phyloP scores from a whole-genome alignment of 306 rosid species.

The Prunus davidiana region DNA sequence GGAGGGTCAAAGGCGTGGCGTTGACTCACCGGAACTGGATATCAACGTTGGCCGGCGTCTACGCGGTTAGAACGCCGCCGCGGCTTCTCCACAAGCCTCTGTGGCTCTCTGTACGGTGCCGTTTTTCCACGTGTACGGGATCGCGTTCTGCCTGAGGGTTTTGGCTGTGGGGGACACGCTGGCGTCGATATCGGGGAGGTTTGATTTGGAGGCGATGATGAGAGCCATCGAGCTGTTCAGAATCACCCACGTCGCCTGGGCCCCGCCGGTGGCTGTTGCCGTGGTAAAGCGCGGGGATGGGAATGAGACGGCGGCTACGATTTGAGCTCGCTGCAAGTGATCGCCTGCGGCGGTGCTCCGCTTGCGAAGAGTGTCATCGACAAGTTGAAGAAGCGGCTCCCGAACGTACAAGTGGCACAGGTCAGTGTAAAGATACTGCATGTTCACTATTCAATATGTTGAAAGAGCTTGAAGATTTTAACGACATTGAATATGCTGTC shows the following conservation, averaged over 20 bases:
- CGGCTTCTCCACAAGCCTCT: not conserved
- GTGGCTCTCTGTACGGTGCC: constrained; percentile 29
- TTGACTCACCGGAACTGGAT: constrained; percentile 31
- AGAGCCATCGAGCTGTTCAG: constrained; percentile 12
- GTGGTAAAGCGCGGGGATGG: not conserved
- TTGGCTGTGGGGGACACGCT: constrained; percentile 21
- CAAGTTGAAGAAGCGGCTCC: constrained; percentile 19
- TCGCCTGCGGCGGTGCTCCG: constrained; percentile 30
- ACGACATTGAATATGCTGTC: not conserved
- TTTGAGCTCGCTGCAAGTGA: constrained; percentile 23
- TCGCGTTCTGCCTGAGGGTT: constrained; percentile 11
- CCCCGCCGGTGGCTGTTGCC: constrained; percentile 21
- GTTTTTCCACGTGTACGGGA: constrained; percentile 35
- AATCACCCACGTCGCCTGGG: constrained; percentile 22
- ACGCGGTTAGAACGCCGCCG: not conserved
- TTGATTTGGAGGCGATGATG: constrained; percentile 13
- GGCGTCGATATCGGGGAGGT: constrained; percentile 17
- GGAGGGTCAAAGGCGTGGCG: constrained; percentile 30
- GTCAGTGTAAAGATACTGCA: not conserved
- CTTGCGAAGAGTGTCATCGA: constrained; percentile 19
- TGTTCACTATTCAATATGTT: not conserved
- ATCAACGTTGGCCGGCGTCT: not conserved
- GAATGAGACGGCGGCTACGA: constrained; percentile 7
- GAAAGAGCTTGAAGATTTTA: not conserved
- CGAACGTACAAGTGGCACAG: constrained; percentile 27